Conservation (phyloP, 2,329 filamentous ascomycete species). For the Colletotrichum lini region DNA sequence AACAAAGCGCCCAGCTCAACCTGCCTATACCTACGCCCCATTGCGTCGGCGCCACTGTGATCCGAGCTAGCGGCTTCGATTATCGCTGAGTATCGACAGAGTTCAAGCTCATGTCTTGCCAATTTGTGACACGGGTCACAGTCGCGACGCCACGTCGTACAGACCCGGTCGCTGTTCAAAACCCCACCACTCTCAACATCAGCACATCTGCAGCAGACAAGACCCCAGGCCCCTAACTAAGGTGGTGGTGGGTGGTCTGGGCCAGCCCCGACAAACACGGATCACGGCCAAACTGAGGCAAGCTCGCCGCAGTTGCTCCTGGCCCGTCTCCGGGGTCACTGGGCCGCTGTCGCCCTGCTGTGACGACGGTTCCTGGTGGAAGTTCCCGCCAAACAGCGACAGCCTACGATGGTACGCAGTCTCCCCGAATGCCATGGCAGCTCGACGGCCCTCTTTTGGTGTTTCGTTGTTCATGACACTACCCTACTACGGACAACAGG, state of each 20-base stretch:
- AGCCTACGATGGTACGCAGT: not conserved
- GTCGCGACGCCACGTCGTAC: constrained; percentile 21
- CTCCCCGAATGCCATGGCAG: constrained; percentile 8
- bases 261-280: constrained; percentile 33
- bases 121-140: constrained; percentile 12
- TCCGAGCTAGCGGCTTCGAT: constrained; percentile 25
- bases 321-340: constrained; percentile 8
- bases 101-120: constrained; percentile 15
- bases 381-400: constrained; percentile 5
- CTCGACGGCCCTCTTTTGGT: constrained; percentile 14
- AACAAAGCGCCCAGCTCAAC: constrained; percentile 11
- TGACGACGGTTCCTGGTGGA: constrained; percentile 27
- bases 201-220: constrained; percentile 19
- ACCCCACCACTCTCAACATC: constrained; percentile 6
- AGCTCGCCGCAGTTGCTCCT: constrained; percentile 21
- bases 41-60: constrained; percentile 28
- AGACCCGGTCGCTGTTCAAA: constrained; percentile 23
- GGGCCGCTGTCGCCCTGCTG: constrained; percentile 19
- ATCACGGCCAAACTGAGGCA: constrained; percentile 33
- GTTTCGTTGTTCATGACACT: constrained; percentile 6
- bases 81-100: constrained; percentile 10
- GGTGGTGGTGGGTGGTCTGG: constrained; percentile 14
- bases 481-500: constrained; percentile 3
- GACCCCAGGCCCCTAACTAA: constrained; percentile 2
- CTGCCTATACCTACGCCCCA: constrained; percentile 17